A percentile compares a stretch with the other conserved stretches of the same genome.
These are phyloP conservation scores for Colletotrichum liaoningense DNA, from an alignment of 2,329 filamentous ascomycete genomes.

Conservation along the genomic window DNA sequence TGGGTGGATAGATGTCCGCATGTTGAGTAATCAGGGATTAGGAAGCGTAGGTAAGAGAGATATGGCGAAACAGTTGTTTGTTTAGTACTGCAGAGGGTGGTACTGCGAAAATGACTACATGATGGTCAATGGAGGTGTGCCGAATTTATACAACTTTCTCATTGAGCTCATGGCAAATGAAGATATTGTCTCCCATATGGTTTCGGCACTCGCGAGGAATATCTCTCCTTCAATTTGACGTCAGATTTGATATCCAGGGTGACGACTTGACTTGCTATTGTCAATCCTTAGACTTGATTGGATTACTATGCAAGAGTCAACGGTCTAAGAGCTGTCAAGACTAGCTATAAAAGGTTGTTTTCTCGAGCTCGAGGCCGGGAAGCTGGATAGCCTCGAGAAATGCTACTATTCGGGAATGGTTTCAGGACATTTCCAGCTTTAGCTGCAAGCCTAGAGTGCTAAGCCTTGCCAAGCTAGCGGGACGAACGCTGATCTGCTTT, in stretches of 20 bases:
- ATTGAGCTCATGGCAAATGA: not conserved
- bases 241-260: not conserved
- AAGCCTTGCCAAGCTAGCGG: not conserved
- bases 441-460: not conserved
- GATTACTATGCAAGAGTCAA: not conserved
- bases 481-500: not conserved
- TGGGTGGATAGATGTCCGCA: not conserved
- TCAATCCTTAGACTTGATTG: not conserved
- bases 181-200: not conserved
- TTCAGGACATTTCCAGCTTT: not conserved
- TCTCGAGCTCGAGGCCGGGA: not conserved
- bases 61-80: not conserved
- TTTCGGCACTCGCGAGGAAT: not conserved
- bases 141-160: not conserved
- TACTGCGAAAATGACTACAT: not conserved
- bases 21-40: not conserved
- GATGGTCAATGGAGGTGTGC: not conserved
- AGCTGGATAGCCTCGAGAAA: not conserved
- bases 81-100: not conserved
- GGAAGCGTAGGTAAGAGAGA: not conserved
- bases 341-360: not conserved
- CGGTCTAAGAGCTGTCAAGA: not conserved
- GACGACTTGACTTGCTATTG: too few relatives aligned
- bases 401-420: not conserved
- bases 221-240: not conserved